Evolutionary conservation across 176 grass and related monocot genomes (phyloP).

Genomic region (barley (Hordeum vulgare)): MorexV3_pseudomolecules_assembly NC_058521.1:371511052-371511551

Average conservation of each 20-base stretch:
- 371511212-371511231: constrained; percentile 9
- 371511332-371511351: constrained; percentile 76
- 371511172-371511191: not conserved
- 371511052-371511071: constrained; percentile 98
- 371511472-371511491: constrained; percentile 42
- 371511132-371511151: not conserved
- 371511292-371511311: constrained; percentile 85
- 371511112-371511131: constrained; percentile 13
- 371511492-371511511: not conserved
- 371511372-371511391: constrained; percentile 39
- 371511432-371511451: constrained; percentile 58
- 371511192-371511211: constrained; percentile 5
- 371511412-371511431: constrained; percentile 52
- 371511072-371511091: constrained; percentile 96
- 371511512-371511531: not conserved
- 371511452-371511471: constrained; percentile 45
- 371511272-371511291: constrained; percentile 82
- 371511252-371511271: constrained; percentile 74
- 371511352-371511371: constrained; percentile 73
- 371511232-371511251: constrained; percentile 15
- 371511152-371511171: not conserved
- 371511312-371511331: constrained; percentile 52
- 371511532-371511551: constrained; percentile 6
- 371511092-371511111: constrained; percentile 70
- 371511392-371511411: constrained; percentile 53